Percentiles rank a stretch among this genome's conserved stretches.
Conservation (phyloP, 352 stramenopile genomes). For the Pythium rishiriense region DNA sequence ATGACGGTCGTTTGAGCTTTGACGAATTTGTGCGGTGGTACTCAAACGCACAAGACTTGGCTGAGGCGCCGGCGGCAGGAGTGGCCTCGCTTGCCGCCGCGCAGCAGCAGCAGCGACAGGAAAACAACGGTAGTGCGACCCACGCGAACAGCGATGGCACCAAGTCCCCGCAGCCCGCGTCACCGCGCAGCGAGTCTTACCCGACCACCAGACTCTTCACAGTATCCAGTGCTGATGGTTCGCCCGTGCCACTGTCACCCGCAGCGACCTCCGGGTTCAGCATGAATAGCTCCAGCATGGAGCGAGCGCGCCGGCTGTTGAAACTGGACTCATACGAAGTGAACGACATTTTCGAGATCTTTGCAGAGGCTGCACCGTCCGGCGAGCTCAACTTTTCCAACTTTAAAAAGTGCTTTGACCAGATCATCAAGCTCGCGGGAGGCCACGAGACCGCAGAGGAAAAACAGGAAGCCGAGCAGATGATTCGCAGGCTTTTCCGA, state of each 20-base stretch:
- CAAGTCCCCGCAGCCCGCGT: not conserved
- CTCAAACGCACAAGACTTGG: conserved; percentile 50
- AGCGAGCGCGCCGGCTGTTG: conserved; percentile 67
- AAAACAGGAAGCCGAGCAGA: conserved; percentile 71
- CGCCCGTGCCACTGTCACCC: conserved; percentile 7
- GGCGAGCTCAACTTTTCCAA: conserved; percentile 76
- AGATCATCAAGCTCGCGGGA: conserved; percentile 82
- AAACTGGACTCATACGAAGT: conserved; percentile 87
- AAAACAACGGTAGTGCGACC: conserved; percentile 1
- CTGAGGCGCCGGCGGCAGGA: conserved; percentile 36
- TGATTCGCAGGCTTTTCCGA: conserved; percentile 82
- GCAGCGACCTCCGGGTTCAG: conserved; percentile 31
- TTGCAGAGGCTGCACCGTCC: conserved; percentile 77
- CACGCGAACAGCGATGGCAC: not conserved
- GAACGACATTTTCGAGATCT: conserved; percentile 88
- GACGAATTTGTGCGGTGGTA: conserved; percentile 89
- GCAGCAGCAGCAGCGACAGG: conserved; percentile 3
- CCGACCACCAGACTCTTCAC: conserved; percentile 23
- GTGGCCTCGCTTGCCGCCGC: conserved; percentile 23
- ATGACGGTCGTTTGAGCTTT: conserved; percentile 81
- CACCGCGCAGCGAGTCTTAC: conserved; percentile 16
- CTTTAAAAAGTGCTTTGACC: conserved; percentile 89
- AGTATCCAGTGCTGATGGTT: not conserved
- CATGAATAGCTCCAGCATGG: conserved; percentile 81
- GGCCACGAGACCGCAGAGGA: conserved; percentile 67